Evolutionary conservation across 805 yeast genomes (phyloP), one percentile per base, ranked within the genome.

Genomic region (Saturnispora diversa): DNA sequence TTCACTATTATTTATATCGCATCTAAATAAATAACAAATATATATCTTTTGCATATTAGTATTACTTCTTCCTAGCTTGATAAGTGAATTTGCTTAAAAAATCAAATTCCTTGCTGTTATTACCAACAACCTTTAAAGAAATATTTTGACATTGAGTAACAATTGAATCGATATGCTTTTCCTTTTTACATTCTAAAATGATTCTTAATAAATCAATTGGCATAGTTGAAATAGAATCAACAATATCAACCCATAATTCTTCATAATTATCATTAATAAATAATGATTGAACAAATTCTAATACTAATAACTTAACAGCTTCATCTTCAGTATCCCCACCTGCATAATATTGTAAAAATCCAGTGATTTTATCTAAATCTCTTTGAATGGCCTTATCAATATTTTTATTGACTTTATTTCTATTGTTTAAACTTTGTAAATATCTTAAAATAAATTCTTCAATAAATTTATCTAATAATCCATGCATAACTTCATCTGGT

Each of bases 171-270:
- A 39, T 21, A 15, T 27, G 15, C 31, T 39, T 39, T 17, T 39
- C 35, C 19, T 39, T 39, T 64, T 73, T 51, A 70, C 64, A 51
- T 65, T 71, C 48, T 39, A 87, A 66, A 31, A 86, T 70, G 11
- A 78, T 77, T 33, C 72, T 74, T 31, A 88, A 68, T 52, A 86
- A 73, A 37, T 74, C 80, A 6, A 80, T 62, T 0, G 94, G 87
- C 31, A 32, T 32, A 11, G 17, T 32, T 15, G 42, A 37, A 9
- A 39, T 39, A 5, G 42, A 31, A 15, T 39, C 42, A n/a, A 32
- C 29, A 13, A 39, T 39, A 15, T 39, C 42, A 10, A 31, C 42
- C 42, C 42, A 39, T 30, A 39, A 32, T 26, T 39, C 32, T 27
- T 39, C 37, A 32, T 39, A 39, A 23, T 39, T 39, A 13, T 32